Percentiles rank a stretch among this genome's conserved stretches.
Conservation (phyloP, 805 yeast genomes). For the Cyberlindnera samutprakarnensis region DNA sequence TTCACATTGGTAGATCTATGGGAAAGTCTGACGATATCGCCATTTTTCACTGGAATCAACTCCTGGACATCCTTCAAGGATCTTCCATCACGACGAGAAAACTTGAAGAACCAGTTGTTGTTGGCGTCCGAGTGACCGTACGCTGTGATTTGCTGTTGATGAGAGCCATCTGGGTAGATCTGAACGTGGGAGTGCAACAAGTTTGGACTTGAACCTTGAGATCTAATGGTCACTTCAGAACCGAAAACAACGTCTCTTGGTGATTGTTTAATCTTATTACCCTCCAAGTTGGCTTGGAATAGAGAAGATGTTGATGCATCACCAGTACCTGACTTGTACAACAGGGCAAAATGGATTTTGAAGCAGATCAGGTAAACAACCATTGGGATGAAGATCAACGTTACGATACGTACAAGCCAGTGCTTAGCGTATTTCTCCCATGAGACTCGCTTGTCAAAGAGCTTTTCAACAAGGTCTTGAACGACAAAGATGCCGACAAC, state of each 20-base stretch:
- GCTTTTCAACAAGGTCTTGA: slow-evolving; percentile 42
- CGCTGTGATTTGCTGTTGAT: slow-evolving; percentile 91
- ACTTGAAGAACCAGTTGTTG: slow-evolving; percentile 72
- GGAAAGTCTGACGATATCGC: slow-evolving; percentile 60
- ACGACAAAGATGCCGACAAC: slow-evolving; percentile 53
- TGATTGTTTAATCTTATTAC: slow-evolving; percentile 55
- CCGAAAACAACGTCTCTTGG: slow-evolving; percentile 63
- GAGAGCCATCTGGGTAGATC: slow-evolving; percentile 83
- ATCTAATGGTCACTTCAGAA: slow-evolving; percentile 37
- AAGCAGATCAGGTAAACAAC: slow-evolving; percentile 64
- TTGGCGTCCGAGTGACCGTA: slow-evolving; percentile 85
- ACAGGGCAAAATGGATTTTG: slow-evolving; percentile 70
- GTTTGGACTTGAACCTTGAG: slow-evolving; percentile 71
- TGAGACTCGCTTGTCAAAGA: slow-evolving; percentile 23
- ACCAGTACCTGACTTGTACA: slow-evolving; percentile 84
- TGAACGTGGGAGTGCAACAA: slow-evolving; percentile 85
- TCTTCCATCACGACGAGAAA: slow-evolving; percentile 35
- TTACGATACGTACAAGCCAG: slow-evolving; percentile 62
- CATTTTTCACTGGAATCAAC: slow-evolving; percentile 38
- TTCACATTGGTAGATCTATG: slow-evolving; percentile 69
- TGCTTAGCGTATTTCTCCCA: slow-evolving; percentile 41
- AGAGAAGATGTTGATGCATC: slow-evolving; percentile 86
- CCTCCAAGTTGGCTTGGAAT: slow-evolving; percentile 79
- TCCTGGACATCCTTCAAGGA: slow-evolving; percentile 3
- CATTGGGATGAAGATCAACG: slow-evolving; percentile 67